Percentiles rank a stretch among this genome's conserved stretches.
Evolutionary conservation across 2,329 filamentous ascomycete species (phyloP).

Genomic region (Xylariaceae sp.): DNA sequence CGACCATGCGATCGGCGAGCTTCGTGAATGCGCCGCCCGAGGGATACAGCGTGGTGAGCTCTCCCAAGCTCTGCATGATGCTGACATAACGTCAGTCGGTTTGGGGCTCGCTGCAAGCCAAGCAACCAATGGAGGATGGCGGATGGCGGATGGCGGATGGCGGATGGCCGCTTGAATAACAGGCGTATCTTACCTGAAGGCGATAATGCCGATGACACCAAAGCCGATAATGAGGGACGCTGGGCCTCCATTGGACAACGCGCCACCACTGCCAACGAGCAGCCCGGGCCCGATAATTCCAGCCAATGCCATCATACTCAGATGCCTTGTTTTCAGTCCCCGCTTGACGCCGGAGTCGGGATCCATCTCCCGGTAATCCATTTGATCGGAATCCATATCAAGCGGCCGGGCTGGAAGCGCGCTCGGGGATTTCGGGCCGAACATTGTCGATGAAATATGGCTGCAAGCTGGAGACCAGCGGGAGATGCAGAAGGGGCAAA

Average conservation of each 20-base stretch:
- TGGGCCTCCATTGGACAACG: slow-evolving; percentile 62
- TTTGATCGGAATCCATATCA: slow-evolving; percentile 15
- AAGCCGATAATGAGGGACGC: slow-evolving; percentile 70
- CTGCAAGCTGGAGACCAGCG: not conserved
- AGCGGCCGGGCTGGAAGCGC: slow-evolving; percentile 8
- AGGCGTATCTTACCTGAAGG: slow-evolving; percentile 37
- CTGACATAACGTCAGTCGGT: slow-evolving; percentile 31
- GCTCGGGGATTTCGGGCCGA: slow-evolving; percentile 6
- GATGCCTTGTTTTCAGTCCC: slow-evolving; percentile 58
- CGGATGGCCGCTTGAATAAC: slow-evolving; percentile 22
- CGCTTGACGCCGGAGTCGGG: slow-evolving; percentile 61
- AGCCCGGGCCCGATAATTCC: slow-evolving; percentile 64
- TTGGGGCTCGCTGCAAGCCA: not conserved
- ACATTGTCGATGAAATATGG: slow-evolving; percentile 7
- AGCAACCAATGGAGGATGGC: not conserved
- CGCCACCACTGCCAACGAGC: slow-evolving; percentile 65
- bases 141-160: no score
- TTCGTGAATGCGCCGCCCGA: slow-evolving; percentile 66
- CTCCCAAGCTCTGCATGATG: slow-evolving; percentile 69
- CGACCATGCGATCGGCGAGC: slow-evolving; percentile 64
- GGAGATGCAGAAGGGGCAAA: not conserved
- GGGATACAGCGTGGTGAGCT: slow-evolving; percentile 68
- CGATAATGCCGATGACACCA: slow-evolving; percentile 63
- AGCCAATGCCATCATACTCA: slow-evolving; percentile 61
- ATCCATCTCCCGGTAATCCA: slow-evolving; percentile 46